Conservation (phyloP, 257 asterid species). For the Scutellaria galericulata region DNA sequence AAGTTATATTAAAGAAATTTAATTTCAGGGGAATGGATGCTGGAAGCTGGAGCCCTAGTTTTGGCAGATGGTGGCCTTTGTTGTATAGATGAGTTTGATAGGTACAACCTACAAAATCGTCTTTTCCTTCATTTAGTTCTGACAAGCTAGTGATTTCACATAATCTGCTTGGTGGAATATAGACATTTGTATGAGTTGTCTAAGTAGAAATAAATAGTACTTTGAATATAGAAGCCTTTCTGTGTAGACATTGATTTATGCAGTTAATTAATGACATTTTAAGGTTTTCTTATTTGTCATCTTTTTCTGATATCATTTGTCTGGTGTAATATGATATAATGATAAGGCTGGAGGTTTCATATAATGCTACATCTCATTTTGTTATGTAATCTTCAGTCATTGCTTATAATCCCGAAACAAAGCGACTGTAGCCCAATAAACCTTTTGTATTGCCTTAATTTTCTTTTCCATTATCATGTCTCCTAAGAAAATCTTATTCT, state of each 20-base stretch:
- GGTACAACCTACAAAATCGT: slow-evolving; percentile 48
- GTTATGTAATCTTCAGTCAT: neutral
- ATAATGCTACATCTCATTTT: neutral
- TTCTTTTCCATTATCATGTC: neutral
- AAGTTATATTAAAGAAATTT: slow-evolving; percentile 18
- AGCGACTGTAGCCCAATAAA: neutral
- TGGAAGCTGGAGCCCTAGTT: slow-evolving; percentile 99
- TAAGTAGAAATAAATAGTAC: neutral
- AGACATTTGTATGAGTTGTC: slow-evolving; percentile 1
- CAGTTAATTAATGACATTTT: neutral
- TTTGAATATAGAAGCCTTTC: neutral
- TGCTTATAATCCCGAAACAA: slow-evolving; percentile 12
- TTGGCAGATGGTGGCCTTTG: slow-evolving; percentile 99
- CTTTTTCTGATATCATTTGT: slow-evolving; percentile 11
- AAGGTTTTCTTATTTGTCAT: neutral
- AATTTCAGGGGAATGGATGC: slow-evolving; percentile 93
- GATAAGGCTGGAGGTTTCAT: slow-evolving; percentile 6
- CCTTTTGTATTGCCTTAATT: neutral
- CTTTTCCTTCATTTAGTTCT: slow-evolving; percentile 18
- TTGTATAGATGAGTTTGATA: slow-evolving; percentile 98
- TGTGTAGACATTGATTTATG: neutral
- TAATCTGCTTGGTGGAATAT: slow-evolving; percentile 17
- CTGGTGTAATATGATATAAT: neutral
- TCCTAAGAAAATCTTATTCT: slow-evolving; percentile 8
- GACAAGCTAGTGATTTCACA: slow-evolving; percentile 26